Evolutionary conservation across 2,329 filamentous ascomycete genomes (phyloP).

Genomic region (Aspergillus melleus): DNA sequence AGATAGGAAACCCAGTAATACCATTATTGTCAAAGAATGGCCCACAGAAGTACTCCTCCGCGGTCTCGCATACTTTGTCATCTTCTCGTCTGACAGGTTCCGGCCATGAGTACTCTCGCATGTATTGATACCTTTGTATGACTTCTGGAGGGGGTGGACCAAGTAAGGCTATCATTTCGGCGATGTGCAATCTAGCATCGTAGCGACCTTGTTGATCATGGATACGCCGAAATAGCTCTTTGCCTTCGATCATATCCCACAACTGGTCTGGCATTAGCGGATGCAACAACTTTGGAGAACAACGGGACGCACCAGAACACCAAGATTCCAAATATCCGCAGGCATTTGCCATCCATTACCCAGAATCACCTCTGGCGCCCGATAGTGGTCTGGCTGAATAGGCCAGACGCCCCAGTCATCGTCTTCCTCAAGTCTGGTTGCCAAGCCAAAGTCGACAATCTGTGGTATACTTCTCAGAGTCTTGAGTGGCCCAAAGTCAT

Average conservation of each 20-base stretch:
- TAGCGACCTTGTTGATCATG: conserved; percentile 37
- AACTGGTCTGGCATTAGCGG: conserved; percentile 22
- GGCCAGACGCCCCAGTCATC: conserved; percentile 43
- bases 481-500: conserved; percentile 34
- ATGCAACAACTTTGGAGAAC: too few relatives aligned
- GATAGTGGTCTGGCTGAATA: conserved; percentile 48
- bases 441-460: conserved; percentile 40
- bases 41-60: conserved; percentile 37
- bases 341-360: conserved; percentile 39
- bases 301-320: conserved; percentile 32
- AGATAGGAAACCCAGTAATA: conserved; percentile 21
- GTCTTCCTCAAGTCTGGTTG: conserved; percentile 36
- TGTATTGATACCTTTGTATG: conserved; percentile 34
- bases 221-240: conserved; percentile 39
- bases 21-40: conserved; percentile 38
- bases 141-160: conserved; percentile 40
- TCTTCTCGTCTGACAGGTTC: conserved; percentile 30
- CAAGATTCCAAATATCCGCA: conserved; percentile 45
- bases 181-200: conserved; percentile 39
- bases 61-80: conserved; percentile 30
- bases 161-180: conserved; percentile 46
- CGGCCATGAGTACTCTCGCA: conserved; percentile 32
- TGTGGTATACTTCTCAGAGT: conserved; percentile 28
- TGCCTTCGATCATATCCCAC: conserved; percentile 41
- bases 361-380: conserved; percentile 43